phyloP scores from a whole-genome alignment of 352 stramenopile species.

The Discostella stelligera region DNA sequence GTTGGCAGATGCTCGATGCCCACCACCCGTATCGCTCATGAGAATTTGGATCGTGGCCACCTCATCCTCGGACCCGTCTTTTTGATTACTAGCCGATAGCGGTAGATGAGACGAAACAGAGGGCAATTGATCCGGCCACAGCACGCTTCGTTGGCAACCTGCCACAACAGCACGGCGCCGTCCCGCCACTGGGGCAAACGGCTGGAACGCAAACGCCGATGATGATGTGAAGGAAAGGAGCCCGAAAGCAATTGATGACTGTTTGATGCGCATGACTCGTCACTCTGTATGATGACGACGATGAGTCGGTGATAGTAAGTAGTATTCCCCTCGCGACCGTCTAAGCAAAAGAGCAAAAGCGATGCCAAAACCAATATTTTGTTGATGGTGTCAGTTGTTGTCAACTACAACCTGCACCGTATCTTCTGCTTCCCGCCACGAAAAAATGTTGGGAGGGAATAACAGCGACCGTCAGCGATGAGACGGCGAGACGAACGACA shows the following conservation, averaged over 20 bases:
- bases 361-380: too few relatives aligned
- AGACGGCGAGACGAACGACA: too few relatives aligned
- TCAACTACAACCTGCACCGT: too few relatives aligned
- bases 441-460: not conserved
- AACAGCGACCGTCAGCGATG: too few relatives aligned
- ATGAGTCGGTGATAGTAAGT: not conserved
- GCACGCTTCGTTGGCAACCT: not conserved
- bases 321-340: not conserved
- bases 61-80: conserved; percentile 15
- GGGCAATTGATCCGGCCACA: too few relatives aligned
- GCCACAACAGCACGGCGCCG: not conserved
- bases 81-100: not conserved
- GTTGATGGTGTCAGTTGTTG: not conserved
- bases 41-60: conserved; percentile 79
- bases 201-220: conserved; percentile 15
- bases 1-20: conserved; percentile 86
- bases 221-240: conserved; percentile 11
- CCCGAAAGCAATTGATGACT: conserved; percentile 5
- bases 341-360: too few relatives aligned
- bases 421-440: not conserved
- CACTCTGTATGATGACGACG: not conserved
- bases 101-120: not conserved
- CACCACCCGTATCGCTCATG: conserved; percentile 86
- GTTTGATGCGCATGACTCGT: not conserved
- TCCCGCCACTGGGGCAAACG: not conserved